Conservation (phyloP, 2,329 filamentous ascomycete species). For the Fusarium sp. region DNA sequence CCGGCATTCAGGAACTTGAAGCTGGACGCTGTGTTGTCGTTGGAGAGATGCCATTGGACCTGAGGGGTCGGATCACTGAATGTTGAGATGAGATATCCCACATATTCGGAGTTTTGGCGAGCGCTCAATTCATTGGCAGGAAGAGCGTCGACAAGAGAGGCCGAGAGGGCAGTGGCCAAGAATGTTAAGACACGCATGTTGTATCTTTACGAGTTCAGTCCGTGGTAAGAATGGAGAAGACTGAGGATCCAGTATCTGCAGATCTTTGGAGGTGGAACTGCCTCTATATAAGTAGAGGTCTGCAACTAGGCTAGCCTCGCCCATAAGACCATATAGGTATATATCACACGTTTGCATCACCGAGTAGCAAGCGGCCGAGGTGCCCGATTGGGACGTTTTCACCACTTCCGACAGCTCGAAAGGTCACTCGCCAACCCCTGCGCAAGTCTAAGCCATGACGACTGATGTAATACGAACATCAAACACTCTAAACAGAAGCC, state of each 20-base stretch:
- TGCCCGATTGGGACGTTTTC: conserved; percentile 7
- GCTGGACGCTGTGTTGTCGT: conserved; percentile 51
- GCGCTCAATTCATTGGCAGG: conserved; percentile 15
- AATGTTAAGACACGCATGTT: conserved; percentile 19
- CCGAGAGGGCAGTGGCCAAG: conserved; percentile 16
- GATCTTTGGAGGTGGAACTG: neutral
- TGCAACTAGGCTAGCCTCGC: neutral
- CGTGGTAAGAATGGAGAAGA: neutral
- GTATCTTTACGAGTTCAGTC: neutral
- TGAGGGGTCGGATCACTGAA: conserved; percentile 53
- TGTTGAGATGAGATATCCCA: conserved; percentile 56
- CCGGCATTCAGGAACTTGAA: conserved; percentile 54
- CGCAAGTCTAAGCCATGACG: neutral
- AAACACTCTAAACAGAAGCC: neutral
- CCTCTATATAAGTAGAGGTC: neutral
- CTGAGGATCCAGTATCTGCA: neutral
- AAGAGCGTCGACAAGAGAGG: conserved; percentile 15
- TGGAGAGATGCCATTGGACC: conserved; percentile 54
- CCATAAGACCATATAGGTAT: neutral
- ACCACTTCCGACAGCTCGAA: conserved; percentile 8
- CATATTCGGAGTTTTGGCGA: conserved; percentile 23
- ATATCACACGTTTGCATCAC: neutral
- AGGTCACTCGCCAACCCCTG: conserved; percentile 1
- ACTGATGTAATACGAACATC: neutral
- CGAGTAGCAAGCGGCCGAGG: neutral